Evolutionary conservation across 805 yeast genomes (phyloP).

Genomic region (Kluyveromyces wickerhamii): DNA sequence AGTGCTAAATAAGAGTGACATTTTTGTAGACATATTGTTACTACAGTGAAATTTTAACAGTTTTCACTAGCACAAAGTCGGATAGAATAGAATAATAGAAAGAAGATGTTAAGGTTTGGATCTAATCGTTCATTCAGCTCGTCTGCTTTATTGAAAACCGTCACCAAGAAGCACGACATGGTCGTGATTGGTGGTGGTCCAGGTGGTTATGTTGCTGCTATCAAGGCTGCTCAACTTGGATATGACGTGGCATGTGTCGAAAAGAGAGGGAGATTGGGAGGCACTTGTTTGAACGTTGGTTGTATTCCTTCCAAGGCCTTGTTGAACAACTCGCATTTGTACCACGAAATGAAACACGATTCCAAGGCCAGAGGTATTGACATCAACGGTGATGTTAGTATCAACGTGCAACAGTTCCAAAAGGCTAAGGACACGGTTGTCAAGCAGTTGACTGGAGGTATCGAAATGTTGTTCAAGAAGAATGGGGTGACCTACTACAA

Average conservation of each 20-base stretch:
- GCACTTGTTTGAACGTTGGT: conserved; percentile 97
- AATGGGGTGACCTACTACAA: conserved; percentile 91
- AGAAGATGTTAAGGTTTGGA: conserved; percentile 4
- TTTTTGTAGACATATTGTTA: too few relatives aligned
- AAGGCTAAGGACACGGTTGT: conserved; percentile 90
- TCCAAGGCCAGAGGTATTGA: conserved; percentile 86
- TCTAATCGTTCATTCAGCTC: conserved; percentile 4
- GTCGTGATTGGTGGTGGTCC: conserved; percentile 99
- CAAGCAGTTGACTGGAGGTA: conserved; percentile 82
- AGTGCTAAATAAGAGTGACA: too few relatives aligned
- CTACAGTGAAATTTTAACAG: too few relatives aligned
- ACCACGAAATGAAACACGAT: conserved; percentile 82
- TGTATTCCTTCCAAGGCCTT: conserved; percentile 98
- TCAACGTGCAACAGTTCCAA: conserved; percentile 75
- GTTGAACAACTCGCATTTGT: conserved; percentile 88
- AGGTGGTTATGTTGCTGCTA: conserved; percentile 99
- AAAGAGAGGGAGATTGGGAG: conserved; percentile 93
- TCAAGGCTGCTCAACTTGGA: conserved; percentile 96
- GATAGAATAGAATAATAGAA: too few relatives aligned
- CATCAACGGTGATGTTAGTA: conserved; percentile 55
- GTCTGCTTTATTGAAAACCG: conserved; percentile 12
- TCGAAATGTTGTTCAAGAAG: conserved; percentile 91
- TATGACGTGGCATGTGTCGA: conserved; percentile 93
- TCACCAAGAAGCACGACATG: conserved; percentile 62
- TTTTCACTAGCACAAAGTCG: too few relatives aligned